Evolutionary conservation across 2,329 filamentous ascomycete genomes (phyloP).

Genomic region (Aureobasidium sp.): DNA sequence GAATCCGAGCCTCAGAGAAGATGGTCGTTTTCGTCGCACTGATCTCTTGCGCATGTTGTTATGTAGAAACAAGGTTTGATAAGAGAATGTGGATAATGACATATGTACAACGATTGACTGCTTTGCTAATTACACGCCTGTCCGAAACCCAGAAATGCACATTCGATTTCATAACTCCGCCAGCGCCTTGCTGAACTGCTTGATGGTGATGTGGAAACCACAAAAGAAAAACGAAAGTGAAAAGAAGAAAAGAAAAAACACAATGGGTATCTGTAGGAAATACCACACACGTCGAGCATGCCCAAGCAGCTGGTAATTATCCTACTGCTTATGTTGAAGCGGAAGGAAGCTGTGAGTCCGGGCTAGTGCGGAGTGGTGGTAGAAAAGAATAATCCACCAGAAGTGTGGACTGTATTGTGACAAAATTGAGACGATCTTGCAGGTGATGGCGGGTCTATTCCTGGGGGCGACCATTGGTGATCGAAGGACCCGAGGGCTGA

Average conservation of each 20-base stretch:
- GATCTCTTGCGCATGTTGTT: not conserved
- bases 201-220: constrained; percentile 76
- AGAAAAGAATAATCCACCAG: not conserved
- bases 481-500: not conserved
- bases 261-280: constrained; percentile 13
- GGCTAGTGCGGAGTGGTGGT: not conserved
- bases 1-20: no score
- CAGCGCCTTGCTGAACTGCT: constrained; percentile 51
- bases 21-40: no score
- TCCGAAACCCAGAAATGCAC: not conserved
- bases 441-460: not conserved
- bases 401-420: not conserved
- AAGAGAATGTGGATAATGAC: not conserved
- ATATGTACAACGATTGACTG: not conserved
- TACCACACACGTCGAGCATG: not conserved
- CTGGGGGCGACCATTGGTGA: constrained; percentile 1
- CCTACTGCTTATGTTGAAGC: not conserved
- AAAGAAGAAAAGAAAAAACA: constrained; percentile 3
- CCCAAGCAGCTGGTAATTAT: not conserved
- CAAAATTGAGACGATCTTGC: not conserved
- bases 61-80: not conserved
- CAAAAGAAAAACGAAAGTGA: constrained; percentile 43
- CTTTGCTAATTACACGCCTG: constrained; percentile 9
- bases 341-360: not conserved
- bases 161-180: constrained; percentile 9